Conservation (phyloP, 768 basidiomycete genomes). For the Pholiota microspora region DNA sequence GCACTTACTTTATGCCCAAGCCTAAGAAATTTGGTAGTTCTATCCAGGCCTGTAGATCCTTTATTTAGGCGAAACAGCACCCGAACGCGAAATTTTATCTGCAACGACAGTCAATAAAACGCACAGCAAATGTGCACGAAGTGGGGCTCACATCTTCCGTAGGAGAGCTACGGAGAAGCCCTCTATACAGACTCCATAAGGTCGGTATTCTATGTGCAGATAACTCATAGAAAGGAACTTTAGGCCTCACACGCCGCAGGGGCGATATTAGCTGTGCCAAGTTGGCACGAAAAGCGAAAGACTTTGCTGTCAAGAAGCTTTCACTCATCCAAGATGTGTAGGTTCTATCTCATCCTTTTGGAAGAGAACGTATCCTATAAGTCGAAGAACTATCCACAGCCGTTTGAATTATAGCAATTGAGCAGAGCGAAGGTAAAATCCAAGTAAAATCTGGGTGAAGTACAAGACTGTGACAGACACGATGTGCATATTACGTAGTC, state of each 20-base stretch:
- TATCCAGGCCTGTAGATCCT: constrained; percentile 50
- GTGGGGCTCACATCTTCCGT: constrained; percentile 43
- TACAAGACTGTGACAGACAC: too few species aligned
- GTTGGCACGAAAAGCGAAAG: constrained; percentile 48
- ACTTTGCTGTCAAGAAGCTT: constrained; percentile 23
- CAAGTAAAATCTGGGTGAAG: too few species aligned
- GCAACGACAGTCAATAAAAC: constrained; percentile 4
- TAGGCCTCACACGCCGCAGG: constrained; percentile 57
- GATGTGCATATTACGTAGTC: too few species aligned
- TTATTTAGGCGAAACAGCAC: constrained; percentile 51
- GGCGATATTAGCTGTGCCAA: constrained; percentile 53
- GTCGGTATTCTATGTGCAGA: constrained; percentile 76
- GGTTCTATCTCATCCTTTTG: constrained; percentile 9
- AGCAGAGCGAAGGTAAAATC: too few species aligned
- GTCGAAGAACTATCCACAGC: too few species aligned
- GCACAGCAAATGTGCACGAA: not conserved
- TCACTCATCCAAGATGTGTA: constrained; percentile 10
- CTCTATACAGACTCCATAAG: constrained; percentile 73
- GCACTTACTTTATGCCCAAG: constrained; percentile 56
- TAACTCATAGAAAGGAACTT: constrained; percentile 66
- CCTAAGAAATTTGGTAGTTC: constrained; percentile 44
- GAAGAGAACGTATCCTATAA: not conserved
- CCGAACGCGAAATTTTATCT: constrained; percentile 61
- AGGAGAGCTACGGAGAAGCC: constrained; percentile 56
- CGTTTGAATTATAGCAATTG: too few species aligned